Base-by-base conservation (phyloP, 768 basidiomycete species). In the Suillus occidentalis region DNA sequence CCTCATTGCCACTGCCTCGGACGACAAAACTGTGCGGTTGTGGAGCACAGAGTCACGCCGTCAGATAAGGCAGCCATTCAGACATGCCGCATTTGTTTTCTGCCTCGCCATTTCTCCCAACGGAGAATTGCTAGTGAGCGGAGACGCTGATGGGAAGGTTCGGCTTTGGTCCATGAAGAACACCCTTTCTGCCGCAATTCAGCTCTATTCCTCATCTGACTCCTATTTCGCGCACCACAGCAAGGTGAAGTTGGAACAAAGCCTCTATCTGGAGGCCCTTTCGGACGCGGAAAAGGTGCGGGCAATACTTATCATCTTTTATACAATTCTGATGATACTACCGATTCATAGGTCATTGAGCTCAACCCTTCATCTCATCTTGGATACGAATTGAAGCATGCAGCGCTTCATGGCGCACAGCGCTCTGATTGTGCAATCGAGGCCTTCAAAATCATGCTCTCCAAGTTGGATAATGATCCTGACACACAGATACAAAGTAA, bases 21-120 rank as follows among this genome's bases (percentile, higher is more conserved):
- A 95, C 74, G 95, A 96, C 76, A 88, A 88, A 68, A 90, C 90
- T 1, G 85, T 94, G 63, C 81, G 87, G 31, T 84, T 95, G 66
- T 94, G 92, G 93, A 87, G 85, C 22, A 47, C 63, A 28, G 20
- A 20, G 9, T 28, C 60, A 28, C 28, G 22, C 58, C 3, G 25
- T 18, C 37, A 60, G 43, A 60, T 60, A 25, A 39, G 58, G 3
- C 43, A 39, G 4, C 2, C 37, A 14, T n/a, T 59, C 37, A 6
- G 22, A 20, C 58, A 59, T 12, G 22, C 36, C 3, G 5, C n/a
- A 12, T 6, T 1, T 4, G 22, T 60, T 39, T 4, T 0, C 5
- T 59, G 8, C 12, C 12, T 20, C 12, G n/a, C 58, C 14, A 22
- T 59, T 25, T 59, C 58, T 43, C 28, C n/a, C 13, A 43, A 6